Evolutionary conservation across 148 eudicot species (phyloP), one percentile per base, ranked within the genome.

Genomic region (Vaccinium vitisidaea): DNA sequence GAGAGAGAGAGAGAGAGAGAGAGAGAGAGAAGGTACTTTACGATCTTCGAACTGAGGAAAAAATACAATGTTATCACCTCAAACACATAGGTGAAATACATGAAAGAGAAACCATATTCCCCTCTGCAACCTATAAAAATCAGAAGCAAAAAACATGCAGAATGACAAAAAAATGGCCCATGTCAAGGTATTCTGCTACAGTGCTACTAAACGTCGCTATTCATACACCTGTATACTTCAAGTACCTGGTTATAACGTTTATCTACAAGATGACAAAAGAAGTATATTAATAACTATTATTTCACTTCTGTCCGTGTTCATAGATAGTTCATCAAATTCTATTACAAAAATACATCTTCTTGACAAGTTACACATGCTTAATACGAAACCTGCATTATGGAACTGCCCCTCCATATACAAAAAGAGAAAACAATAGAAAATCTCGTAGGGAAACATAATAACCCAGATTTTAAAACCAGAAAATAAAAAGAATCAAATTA

Each of bases 111-210:
- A 54, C 63, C 58, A 50, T 48, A 76, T 49, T 9, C 5, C 23
- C 76, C 15, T 21, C 25, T 19, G 21, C 25, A 75, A 75, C 50
- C 79, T 46, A 75, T 48, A 43, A 73, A 43, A 74, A 39, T 74
- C 78, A 75, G 54, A 75, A 75, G 79, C 16, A 46, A 46, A n/a
- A 78, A 78, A 54, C 16, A 78, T 46, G 12, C 79, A 46, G 53
- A 75, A 13, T 43, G 50, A 9, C 13, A 49, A 56, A 36, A 56
- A 7, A 23, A 30, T n/a, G 6, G 25, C 69, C 70, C 5, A 80
- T 36, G 19, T 32, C 70, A 80, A 63, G 11, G 43, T 7, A 80
- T 58, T 58, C 43, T 18, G 14, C 70, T 58, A 36, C 63, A 30
- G 39, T 18, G 25, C 52, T 36, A 39, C 63, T 55, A 58, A 52